Conservation (phyloP, 23 red algal genomes). For the Chondrus crispus region DNA sequence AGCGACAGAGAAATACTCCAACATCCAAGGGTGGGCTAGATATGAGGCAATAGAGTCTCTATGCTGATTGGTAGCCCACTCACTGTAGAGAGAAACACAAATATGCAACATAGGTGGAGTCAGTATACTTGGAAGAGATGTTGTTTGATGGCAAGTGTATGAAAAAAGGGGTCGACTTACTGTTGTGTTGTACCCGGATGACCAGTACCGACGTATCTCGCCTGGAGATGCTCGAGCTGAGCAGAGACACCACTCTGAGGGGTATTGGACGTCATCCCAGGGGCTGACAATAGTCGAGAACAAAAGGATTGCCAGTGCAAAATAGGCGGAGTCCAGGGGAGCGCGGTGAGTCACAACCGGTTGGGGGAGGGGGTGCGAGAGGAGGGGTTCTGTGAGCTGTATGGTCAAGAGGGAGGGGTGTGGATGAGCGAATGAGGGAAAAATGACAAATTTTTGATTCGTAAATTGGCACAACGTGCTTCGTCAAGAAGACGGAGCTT, state of each 20-base stretch:
- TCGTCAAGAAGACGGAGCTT: too few relatives aligned
- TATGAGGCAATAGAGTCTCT: conserved; percentile 76
- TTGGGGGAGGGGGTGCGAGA: too few relatives aligned
- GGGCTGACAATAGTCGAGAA: too few relatives aligned
- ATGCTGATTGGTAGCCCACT: conserved; percentile 75
- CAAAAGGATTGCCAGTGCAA: too few relatives aligned
- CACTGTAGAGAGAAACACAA: background rate
- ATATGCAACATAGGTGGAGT: background rate
- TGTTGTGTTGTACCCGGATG: conserved; percentile 72
- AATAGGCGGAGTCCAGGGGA: too few relatives aligned
- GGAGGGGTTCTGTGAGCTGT: too few relatives aligned
- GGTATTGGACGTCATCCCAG: too few relatives aligned
- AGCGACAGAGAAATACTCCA: conserved; percentile 67
- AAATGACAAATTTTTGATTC: too few relatives aligned
- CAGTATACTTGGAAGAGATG: background rate
- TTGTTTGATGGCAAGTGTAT: background rate
- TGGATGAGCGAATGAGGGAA: too few relatives aligned
- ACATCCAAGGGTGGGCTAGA: conserved; percentile 43
- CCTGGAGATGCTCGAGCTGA: conserved; percentile 67
- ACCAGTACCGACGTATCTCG: conserved; percentile 76
- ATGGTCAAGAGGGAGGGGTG: too few relatives aligned
- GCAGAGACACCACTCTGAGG: conserved; percentile 39
- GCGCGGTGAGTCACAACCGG: too few relatives aligned
- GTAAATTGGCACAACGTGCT: too few relatives aligned
- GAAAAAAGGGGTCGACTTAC: conserved; percentile 32